phyloP scores from a whole-genome alignment of 1,139 yeast species.

The Yamadazyma sp. region DNA sequence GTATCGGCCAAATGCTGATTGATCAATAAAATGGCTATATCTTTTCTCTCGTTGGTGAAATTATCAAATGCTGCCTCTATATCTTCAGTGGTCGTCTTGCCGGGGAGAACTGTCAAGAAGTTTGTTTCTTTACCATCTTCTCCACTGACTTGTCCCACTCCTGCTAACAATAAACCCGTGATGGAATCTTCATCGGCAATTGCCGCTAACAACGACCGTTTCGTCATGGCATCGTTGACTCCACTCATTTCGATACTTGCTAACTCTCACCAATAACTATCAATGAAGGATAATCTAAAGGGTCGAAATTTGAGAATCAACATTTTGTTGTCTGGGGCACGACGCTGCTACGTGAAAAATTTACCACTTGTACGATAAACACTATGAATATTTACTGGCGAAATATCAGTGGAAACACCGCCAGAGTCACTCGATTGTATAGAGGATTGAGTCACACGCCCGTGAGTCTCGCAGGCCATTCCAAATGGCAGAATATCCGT shows the following conservation, averaged over 20 bases:
- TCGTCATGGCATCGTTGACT: constrained; percentile 48
- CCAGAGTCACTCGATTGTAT: not conserved
- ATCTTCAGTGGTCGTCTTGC: constrained; percentile 74
- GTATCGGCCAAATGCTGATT: constrained; percentile 95
- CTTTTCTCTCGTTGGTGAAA: constrained; percentile 76
- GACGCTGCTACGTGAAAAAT: not conserved
- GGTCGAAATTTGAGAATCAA: constrained; percentile 1
- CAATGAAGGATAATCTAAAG: constrained; percentile 1
- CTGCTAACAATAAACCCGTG: constrained; percentile 93
- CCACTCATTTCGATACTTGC: constrained; percentile 10
- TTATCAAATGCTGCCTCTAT: constrained; percentile 73
- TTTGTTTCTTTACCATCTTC: constrained; percentile 72
- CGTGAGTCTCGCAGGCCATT: constrained; percentile 62
- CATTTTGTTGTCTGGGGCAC: not conserved
- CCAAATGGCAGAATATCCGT: constrained; percentile 93
- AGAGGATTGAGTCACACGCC: constrained; percentile 13
- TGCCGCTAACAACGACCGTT: constrained; percentile 82
- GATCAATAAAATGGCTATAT: constrained; percentile 87
- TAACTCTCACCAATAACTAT: not conserved
- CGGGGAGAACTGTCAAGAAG: constrained; percentile 75
- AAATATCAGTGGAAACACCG: not conserved
- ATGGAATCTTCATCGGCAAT: constrained; percentile 98
- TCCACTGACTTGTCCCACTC: constrained; percentile 83
- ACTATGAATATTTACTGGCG: not conserved
- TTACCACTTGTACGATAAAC: not conserved